Evolutionary conservation across 495 filamentous ascomycete species (phyloP).

Genomic region (Hypoxylon fragiforme): DNA sequence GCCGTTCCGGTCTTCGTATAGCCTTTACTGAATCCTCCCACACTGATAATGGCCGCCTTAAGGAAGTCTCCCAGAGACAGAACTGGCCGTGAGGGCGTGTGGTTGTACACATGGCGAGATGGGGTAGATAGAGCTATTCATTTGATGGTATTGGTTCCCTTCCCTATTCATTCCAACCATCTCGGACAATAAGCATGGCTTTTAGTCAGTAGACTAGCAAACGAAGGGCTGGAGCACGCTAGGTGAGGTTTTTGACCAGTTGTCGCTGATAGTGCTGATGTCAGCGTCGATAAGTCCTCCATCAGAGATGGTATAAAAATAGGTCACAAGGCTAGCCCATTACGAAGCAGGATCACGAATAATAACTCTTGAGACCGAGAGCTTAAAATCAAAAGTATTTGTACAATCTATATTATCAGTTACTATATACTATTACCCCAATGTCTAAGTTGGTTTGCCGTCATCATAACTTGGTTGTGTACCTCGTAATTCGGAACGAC

Average conservation of each 20-base stretch:
- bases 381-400: not conserved
- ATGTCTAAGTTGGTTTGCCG: not conserved
- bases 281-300: conserved; percentile 9
- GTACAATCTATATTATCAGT: conserved; percentile 14
- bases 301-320: conserved; percentile 8
- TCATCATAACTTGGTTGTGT: not conserved
- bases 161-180: conserved; percentile 8
- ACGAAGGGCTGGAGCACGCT: not conserved
- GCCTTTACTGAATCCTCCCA: conserved; percentile 3
- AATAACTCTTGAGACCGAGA: not conserved
- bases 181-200: not conserved
- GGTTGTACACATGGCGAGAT: conserved; percentile 11
- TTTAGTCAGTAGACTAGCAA: conserved; percentile 1
- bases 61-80: no score
- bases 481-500: not conserved
- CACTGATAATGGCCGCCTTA: no score
- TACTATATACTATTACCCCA: not conserved
- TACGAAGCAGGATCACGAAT: conserved; percentile 7
- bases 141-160: not conserved
- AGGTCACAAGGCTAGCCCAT: conserved; percentile 3
- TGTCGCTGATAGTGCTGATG: conserved; percentile 15
- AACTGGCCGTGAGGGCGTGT: conserved; percentile 1
- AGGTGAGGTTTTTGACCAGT: conserved; percentile 3
- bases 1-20: conserved; percentile 7
- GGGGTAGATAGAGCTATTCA: conserved; percentile 3